These are phyloP conservation scores for Saccharomyces eubayanus DNA, from an alignment of 805 yeast species.

Conservation along the genomic window DNA sequence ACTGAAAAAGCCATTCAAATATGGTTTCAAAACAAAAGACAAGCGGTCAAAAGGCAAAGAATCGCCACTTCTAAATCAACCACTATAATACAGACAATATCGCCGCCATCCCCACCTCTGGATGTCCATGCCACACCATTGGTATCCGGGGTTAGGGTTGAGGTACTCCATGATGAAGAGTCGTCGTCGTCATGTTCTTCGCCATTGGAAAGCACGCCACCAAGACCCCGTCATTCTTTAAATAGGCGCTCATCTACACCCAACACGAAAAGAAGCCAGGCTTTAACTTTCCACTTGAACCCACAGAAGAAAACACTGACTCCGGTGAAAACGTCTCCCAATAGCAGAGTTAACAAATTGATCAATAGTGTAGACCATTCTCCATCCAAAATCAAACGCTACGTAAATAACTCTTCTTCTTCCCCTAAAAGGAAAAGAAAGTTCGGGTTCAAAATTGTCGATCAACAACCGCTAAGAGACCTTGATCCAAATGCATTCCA, in stretches of 20 bases:
- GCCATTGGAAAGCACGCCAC: not conserved
- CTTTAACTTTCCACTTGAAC: slow-evolving; percentile 28
- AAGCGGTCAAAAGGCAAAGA: slow-evolving; percentile 55
- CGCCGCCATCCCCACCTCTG: not conserved
- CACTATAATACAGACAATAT: not conserved
- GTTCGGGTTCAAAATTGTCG: not conserved
- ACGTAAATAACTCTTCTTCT: slow-evolving; percentile 5
- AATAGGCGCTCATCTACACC: slow-evolving; percentile 8
- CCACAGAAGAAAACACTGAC: slow-evolving; percentile 26
- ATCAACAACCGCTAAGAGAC: slow-evolving; percentile 9
- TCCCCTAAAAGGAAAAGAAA: not conserved
- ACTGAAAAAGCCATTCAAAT: slow-evolving; percentile 96
- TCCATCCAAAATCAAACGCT: slow-evolving; percentile 5
- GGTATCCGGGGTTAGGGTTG: slow-evolving; percentile 2
- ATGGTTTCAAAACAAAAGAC: slow-evolving; percentile 97
- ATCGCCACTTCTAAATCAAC: slow-evolving; percentile 12
- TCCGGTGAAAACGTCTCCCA: slow-evolving; percentile 27
- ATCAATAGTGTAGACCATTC: slow-evolving; percentile 18
- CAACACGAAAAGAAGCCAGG: slow-evolving; percentile 23
- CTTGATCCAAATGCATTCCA: slow-evolving; percentile 3
- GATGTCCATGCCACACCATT: slow-evolving; percentile 2
- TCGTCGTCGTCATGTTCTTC: not conserved
- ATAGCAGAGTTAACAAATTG: slow-evolving; percentile 28
- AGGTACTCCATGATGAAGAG: slow-evolving; percentile 1
- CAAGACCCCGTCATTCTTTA: not conserved